These are phyloP conservation scores for Xylaria multiplex DNA, from an alignment of 2,329 filamentous ascomycete species.

Conservation along the genomic window DNA sequence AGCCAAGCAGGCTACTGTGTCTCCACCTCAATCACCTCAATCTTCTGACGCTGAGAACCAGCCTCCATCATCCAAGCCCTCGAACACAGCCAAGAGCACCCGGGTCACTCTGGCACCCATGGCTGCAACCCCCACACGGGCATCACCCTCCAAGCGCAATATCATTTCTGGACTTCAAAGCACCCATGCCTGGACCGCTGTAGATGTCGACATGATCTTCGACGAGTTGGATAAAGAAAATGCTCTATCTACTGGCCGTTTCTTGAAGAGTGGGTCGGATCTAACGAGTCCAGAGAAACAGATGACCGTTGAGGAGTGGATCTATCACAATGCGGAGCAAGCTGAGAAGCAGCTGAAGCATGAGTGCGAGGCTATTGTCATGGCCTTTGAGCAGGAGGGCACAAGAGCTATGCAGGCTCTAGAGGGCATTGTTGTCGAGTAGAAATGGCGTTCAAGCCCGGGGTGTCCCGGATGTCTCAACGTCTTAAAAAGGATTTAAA, in stretches of 20 bases:
- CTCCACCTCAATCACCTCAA: slow-evolving; percentile 75
- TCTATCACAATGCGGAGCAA: slow-evolving; percentile 79
- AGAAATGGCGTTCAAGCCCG: background rate
- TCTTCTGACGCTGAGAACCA: slow-evolving; percentile 84
- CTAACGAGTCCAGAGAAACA: slow-evolving; percentile 80
- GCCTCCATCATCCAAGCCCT: slow-evolving; percentile 73
- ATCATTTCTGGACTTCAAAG: slow-evolving; percentile 65
- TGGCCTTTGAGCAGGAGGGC: slow-evolving; percentile 84
- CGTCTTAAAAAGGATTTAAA: background rate
- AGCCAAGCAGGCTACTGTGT: slow-evolving; percentile 64
- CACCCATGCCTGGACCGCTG: slow-evolving; percentile 73
- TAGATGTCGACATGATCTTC: slow-evolving; percentile 81
- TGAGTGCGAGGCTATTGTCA: slow-evolving; percentile 86
- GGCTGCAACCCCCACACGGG: slow-evolving; percentile 59
- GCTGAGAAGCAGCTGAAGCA: slow-evolving; percentile 81
- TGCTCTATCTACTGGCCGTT: slow-evolving; percentile 51
- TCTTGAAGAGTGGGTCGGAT: slow-evolving; percentile 65
- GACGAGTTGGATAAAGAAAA: slow-evolving; percentile 64
- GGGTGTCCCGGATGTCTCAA: background rate
- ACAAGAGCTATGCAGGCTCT: slow-evolving; percentile 79
- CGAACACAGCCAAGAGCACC: slow-evolving; percentile 57
- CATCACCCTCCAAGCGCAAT: slow-evolving; percentile 72
- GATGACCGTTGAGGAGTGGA: slow-evolving; percentile 96
- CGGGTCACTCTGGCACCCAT: slow-evolving; percentile 60
- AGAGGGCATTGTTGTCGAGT: slow-evolving; percentile 74